A percentile compares a stretch with the other conserved stretches of the same genome.
phyloP scores from a whole-genome alignment of 2,329 filamentous ascomycete genomes.

The Pseudocercospora macadamiae region DNA sequence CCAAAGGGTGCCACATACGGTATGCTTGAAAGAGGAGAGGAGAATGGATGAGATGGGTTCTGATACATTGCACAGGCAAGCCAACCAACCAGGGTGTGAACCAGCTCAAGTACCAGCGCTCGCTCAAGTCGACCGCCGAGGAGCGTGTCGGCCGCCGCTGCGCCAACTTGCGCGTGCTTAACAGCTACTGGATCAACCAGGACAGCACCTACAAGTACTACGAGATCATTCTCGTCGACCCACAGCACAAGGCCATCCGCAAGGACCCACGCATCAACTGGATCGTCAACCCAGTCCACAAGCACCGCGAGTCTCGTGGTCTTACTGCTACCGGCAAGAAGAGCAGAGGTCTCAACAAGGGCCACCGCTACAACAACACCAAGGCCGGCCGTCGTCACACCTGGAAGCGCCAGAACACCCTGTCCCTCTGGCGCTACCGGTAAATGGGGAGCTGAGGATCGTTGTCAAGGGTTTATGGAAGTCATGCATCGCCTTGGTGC shows the following conservation, averaged over 20 bases:
- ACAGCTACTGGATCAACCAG: conserved; percentile 99
- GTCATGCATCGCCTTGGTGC: conserved; percentile 21
- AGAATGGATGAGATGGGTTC: conserved; percentile 18
- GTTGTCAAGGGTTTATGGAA: conserved; percentile 13
- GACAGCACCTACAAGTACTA: conserved; percentile 99
- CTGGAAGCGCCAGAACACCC: conserved; percentile 99
- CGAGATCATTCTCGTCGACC: conserved; percentile 99
- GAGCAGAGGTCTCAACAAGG: conserved; percentile 98
- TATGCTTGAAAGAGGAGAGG: conserved; percentile 53
- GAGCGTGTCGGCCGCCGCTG: conserved; percentile 99
- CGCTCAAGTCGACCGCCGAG: conserved; percentile 95
- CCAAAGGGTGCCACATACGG: conserved; percentile 99
- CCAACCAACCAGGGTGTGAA: conserved; percentile 99
- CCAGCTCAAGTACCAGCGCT: conserved; percentile 99
- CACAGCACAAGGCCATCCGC: conserved; percentile 99
- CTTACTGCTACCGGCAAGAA: conserved; percentile 99
- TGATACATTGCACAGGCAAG: conserved; percentile 71
- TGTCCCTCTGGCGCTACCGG: conserved; percentile 97
- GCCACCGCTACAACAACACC: conserved; percentile 99
- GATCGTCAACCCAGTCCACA: conserved; percentile 99
- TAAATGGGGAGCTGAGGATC: conserved; percentile 51
- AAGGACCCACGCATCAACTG: conserved; percentile 99
- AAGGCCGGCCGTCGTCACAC: conserved; percentile 96
- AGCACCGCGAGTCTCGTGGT: conserved; percentile 98
- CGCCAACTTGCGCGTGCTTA: conserved; percentile 98